A percentile compares a stretch with the other conserved stretches of the same genome.
Conservation (phyloP, 2,329 filamentous ascomycete species). For the Clonostachys sp. region DNA sequence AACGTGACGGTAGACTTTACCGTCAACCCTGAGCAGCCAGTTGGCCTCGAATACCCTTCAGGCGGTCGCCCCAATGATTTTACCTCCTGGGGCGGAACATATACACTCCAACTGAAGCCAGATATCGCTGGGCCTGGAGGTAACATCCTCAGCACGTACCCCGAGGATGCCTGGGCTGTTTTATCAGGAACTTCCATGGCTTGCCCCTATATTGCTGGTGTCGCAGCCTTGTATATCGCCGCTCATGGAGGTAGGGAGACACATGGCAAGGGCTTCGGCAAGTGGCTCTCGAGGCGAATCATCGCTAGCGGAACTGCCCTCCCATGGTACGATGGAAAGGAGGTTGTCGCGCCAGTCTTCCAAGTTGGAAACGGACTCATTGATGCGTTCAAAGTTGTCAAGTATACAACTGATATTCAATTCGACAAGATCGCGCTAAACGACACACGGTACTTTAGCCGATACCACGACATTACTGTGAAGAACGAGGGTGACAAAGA, state of each 20-base stretch:
- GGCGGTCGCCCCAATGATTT: conserved; percentile 29
- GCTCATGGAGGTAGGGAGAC: conserved; percentile 10
- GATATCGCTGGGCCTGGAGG: conserved; percentile 36
- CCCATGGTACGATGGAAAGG: conserved; percentile 7
- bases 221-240: conserved; percentile 15
- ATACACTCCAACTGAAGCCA: conserved; percentile 35
- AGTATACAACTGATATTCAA: conserved; percentile 28
- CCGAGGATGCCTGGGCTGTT: conserved; percentile 10
- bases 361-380: conserved; percentile 34
- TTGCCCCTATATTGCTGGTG: conserved; percentile 33
- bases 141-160: conserved; percentile 33
- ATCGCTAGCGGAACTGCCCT: conserved; percentile 6
- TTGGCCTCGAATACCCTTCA: conserved; percentile 11
- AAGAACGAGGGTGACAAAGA: conserved; percentile 27
- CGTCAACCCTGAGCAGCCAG: conserved; percentile 11
- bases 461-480: conserved; percentile 16
- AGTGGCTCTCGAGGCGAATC: conserved; percentile 7
- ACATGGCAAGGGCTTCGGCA: conserved; percentile 8
- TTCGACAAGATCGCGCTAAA: conserved; percentile 36
- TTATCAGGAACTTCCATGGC: conserved; percentile 43
- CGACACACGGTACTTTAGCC: conserved; percentile 31
- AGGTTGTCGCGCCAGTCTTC: conserved; percentile 28
- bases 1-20: conserved; percentile 22
- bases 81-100: conserved; percentile 36
- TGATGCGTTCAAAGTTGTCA: conserved; percentile 37